Evolutionary conservation across 495 filamentous ascomycete species (phyloP).

Genomic region (Penicillium herquei): DNA sequence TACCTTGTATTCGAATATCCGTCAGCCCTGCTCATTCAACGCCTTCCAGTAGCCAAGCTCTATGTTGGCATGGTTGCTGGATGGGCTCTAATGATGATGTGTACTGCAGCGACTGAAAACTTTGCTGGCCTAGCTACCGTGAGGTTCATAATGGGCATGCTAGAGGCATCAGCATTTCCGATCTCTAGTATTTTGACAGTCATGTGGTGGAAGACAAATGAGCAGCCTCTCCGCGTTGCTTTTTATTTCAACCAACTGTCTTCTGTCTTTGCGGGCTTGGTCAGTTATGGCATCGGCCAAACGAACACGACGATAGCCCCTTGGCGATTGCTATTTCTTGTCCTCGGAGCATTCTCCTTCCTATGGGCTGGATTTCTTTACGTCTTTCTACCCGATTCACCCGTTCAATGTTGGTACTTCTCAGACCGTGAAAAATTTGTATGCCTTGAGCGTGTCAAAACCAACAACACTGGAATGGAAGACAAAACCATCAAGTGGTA

Average conservation of each 20-base stretch:
- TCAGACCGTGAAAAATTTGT: conserved; percentile 22
- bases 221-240: conserved; percentile 45
- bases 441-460: conserved; percentile 43
- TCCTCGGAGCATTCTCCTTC: conserved; percentile 31
- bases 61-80: conserved; percentile 27
- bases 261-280: conserved; percentile 15
- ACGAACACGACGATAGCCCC: conserved; percentile 8
- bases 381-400: conserved; percentile 51
- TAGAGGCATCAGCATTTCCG: conserved; percentile 43
- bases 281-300: conserved; percentile 16
- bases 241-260: conserved; percentile 48
- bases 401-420: conserved; percentile 43
- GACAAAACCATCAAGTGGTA: conserved; percentile 50
- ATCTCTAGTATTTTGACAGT: conserved; percentile 50
- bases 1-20: conserved; percentile 21
- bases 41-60: conserved; percentile 49
- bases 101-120: conserved; percentile 21
- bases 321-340: conserved; percentile 21
- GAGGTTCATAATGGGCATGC: conserved; percentile 50
- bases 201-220: conserved; percentile 51
- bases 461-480: conserved; percentile 56
- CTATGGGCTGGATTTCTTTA: conserved; percentile 37
- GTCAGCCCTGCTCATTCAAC: conserved; percentile 35
- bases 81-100: conserved; percentile 22
- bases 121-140: conserved; percentile 12